These are phyloP conservation scores for Wallacemonas sp. DNA, from an alignment of 208 protist species.

Conservation along the genomic window DNA sequence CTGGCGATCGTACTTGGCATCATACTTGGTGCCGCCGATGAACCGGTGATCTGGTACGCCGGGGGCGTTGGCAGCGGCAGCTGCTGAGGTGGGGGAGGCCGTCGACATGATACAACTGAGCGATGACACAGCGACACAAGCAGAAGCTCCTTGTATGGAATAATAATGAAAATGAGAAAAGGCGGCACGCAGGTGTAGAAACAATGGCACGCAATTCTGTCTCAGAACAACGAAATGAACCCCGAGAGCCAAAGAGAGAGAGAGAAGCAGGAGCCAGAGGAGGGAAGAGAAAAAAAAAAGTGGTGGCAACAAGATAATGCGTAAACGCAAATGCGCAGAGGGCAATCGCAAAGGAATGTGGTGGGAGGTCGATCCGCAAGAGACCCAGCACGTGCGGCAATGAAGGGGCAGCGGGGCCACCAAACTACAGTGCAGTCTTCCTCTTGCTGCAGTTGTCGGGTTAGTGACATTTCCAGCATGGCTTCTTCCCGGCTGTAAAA, in stretches of 20 bases:
- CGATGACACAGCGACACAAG: too few relatives aligned
- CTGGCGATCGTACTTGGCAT: slow-evolving; percentile 91
- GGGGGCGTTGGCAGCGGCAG: neutral
- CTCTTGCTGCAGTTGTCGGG: too few relatives aligned
- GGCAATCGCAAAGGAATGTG: too few relatives aligned
- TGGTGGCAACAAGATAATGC: neutral
- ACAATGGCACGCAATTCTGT: neutral
- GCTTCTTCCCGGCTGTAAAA: too few relatives aligned
- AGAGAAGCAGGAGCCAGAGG: neutral
- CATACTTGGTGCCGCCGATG: slow-evolving; percentile 26
- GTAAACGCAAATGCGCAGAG: too few relatives aligned
- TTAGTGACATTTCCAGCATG: too few relatives aligned
- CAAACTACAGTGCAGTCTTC: too few relatives aligned
- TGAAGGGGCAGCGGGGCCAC: too few relatives aligned
- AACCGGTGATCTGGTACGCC: slow-evolving; percentile 4
- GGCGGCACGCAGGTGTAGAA: neutral
- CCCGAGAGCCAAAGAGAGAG: neutral
- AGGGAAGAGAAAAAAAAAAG: neutral
- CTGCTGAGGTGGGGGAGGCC: neutral
- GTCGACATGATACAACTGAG: too few relatives aligned
- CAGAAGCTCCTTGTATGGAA: too few relatives aligned
- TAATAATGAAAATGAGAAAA: neutral
- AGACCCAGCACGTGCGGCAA: too few relatives aligned
- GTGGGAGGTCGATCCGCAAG: too few relatives aligned
- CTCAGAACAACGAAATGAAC: neutral